Conservation (phyloP, 495 filamentous ascomycete genomes). For the Hypoxylon perforatum region DNA sequence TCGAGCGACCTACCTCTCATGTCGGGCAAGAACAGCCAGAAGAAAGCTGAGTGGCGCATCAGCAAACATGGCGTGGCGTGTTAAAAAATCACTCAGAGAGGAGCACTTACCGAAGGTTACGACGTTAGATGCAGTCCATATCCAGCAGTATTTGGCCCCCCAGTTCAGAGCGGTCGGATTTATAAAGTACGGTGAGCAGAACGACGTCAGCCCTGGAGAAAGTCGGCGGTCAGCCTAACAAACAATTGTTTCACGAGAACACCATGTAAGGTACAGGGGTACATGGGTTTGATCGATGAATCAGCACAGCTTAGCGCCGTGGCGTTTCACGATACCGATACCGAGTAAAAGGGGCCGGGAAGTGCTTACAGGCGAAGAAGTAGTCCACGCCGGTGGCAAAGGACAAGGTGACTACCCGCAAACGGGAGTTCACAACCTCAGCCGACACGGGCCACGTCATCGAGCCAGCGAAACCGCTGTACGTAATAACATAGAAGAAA, state of each 20-base stretch:
- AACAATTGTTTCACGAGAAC: conserved; percentile 10
- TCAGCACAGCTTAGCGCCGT: background rate
- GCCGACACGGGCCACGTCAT: conserved; percentile 56
- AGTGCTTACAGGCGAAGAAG: conserved; percentile 48
- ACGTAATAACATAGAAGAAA: conserved; percentile 49
- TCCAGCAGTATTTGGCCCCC: conserved; percentile 56
- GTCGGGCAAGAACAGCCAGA: conserved; percentile 45
- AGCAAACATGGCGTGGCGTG: conserved; percentile 9
- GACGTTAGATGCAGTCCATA: conserved; percentile 50
- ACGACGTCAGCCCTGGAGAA: conserved; percentile 47
- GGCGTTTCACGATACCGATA: conserved; percentile 5
- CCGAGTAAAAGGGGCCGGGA: background rate
- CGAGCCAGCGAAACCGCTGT: conserved; percentile 53
- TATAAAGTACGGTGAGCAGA: conserved; percentile 54
- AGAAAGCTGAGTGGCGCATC: conserved; percentile 20
- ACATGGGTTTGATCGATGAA: background rate
- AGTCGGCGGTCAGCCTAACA: conserved; percentile 8
- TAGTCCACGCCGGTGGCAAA: conserved; percentile 54
- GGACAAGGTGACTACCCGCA: conserved; percentile 55
- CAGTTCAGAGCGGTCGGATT: conserved; percentile 54
- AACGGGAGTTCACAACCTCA: conserved; percentile 51
- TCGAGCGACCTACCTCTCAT: conserved; percentile 43
- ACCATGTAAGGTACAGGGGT: too few species aligned
- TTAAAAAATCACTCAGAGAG: background rate
- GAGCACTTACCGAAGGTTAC: conserved; percentile 40